Base-by-base conservation (phyloP, 164 flowering plant species). In the Stephania japonica region DNA sequence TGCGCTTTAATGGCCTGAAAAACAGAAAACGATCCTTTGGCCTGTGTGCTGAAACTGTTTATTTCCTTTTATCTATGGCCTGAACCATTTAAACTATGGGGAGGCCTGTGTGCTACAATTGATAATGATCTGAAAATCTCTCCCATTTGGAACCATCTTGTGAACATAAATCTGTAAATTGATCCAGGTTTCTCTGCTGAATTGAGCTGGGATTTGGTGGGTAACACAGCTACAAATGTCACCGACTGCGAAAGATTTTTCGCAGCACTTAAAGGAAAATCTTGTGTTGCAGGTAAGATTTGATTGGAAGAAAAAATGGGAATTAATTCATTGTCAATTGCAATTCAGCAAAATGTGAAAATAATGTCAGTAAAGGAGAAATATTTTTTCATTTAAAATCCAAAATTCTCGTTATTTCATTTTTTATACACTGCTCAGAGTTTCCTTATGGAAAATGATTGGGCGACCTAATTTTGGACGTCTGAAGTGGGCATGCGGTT, bases 1-100 rank as follows among this genome's bases (percentile, higher is more conserved):
- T 72, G 75, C 82, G 21, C 62, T 67, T 72, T 73, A 79, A 79
- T 78, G 86, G 70, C 80, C 80, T 67, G n/a, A 47, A 42, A 71
- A 56, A 16, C 68, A 83, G 70, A 16, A 67, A 70, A 66, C 73
- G 10, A 73, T 76, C 76, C 68, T 72, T 78, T 78, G 78, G 80
- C 68, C 62, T 14, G 18, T n/a, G 5, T 56, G 62, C 21, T 56
- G 16, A 19, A 56, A 32, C 38, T 16, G 62, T 56, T 19, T 56
- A 16, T 14, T n/a, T 6, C 21, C 19, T 56, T 56, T 21, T 56
- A 16, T 56, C 14, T 56, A 56, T 56, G 62, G 62, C 21, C 62
- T 16, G 62, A 56, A 56, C 62, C 62, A 56, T 56, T 16, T 56
- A 16, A 19, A 56, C 18, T 14, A 56, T 56, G 62, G 62, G n/a